These are phyloP conservation scores for Lentinus brumalis DNA, from an alignment of 768 basidiomycete species.

Conservation along the genomic window DNA sequence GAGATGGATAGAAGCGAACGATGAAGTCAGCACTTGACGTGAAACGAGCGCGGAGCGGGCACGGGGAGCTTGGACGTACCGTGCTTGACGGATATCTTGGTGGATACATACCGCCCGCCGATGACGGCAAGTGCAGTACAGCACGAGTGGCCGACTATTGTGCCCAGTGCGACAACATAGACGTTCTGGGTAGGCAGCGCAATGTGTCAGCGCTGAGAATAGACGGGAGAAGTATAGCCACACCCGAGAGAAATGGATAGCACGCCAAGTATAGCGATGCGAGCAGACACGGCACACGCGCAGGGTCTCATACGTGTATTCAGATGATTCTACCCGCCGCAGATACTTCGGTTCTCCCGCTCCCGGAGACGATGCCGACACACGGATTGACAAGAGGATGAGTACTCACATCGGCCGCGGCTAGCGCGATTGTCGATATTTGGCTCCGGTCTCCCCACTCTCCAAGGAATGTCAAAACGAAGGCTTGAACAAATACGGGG, in stretches of 20 bases:
- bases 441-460: conserved; percentile 99
- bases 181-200: conserved; percentile 65
- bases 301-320: too few species aligned
- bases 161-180: conserved; percentile 87
- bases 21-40: neutral
- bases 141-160: conserved; percentile 81
- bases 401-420: conserved; percentile 80
- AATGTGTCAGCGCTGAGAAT: conserved; percentile 11
- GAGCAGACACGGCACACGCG: neutral
- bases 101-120: conserved; percentile 91
- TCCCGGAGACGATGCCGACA: too few species aligned
- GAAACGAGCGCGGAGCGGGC: neutral
- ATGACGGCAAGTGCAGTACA: conserved; percentile 91
- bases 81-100: conserved; percentile 93
- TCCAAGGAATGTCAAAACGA: conserved; percentile 94
- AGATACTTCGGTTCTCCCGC: too few species aligned
- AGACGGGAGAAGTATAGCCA: neutral
- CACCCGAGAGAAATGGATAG: too few species aligned
- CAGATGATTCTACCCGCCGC: too few species aligned
- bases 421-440: conserved; percentile 94
- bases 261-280: too few species aligned
- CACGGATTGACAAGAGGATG: neutral
- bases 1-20: neutral
- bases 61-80: conserved; percentile 49
- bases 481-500: conserved; percentile 94